Evolutionary conservation across 129 eudicot species (phyloP), one percentile per base, ranked within the genome.

Genomic region (Chrysanthemum lavandulifolium): DNA sequence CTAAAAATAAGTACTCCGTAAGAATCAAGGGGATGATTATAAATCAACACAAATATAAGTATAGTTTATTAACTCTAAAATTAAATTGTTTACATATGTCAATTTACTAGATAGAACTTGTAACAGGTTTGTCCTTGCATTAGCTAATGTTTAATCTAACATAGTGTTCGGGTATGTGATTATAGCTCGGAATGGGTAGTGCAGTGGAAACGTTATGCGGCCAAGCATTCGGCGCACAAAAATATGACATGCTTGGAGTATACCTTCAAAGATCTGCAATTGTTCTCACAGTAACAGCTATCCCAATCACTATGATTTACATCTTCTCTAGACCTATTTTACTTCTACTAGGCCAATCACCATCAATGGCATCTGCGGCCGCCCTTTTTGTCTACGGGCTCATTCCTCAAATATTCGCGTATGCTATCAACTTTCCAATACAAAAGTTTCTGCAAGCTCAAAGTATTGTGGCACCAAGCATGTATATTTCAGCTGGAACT

Each of bases 171-270:
- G 43, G 19, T 66, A 45, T 51, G 80, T 73, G 27, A 4, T 47
- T 67, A 67, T 82, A 90, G 96, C 87, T 90, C n/a, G 96, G 96
- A 67, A 90, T 90, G 96, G 96, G 93, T 16, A 90, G 96, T 66
- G 96, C 96, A 0, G 93, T 87, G 48, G 96, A 90, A 66, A 90
- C 96, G 1, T 73, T 90, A 23, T 90, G 96, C 61, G 96, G 96
- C 5, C 93, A 90, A 71, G 96, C 96, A 1, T 90, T 84, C 54
- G 96, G 96, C 3, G 96, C 88, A n/a, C 73, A 29, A 0, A 78
- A 83, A 43, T 80, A 83, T 58, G 96, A 87, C 7, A 84, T 90
- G 93, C 88, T 90, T 2, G 96, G 96, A 49, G 79, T 87, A 23
- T 90, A 90, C 80, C 90, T 90, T 47, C 97, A 90, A 73, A 81